These are phyloP conservation scores for Quercus mongolica DNA, from an alignment of 306 rosid species.

Conservation along the genomic window DNA sequence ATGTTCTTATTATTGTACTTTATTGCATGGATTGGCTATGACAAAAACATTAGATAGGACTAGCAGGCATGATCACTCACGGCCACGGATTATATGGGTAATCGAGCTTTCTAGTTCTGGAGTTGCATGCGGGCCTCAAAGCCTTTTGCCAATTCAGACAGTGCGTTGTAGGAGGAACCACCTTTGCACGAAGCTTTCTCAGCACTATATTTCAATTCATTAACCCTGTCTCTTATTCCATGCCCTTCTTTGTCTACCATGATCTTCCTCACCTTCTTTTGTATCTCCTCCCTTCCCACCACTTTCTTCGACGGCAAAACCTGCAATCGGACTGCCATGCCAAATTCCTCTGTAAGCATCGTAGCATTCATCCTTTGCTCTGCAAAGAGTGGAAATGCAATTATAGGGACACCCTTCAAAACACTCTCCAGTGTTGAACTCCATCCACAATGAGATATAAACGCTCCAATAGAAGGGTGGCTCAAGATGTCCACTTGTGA, in stretches of 20 bases:
- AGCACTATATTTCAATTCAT: conserved; percentile 12
- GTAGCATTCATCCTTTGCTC: conserved; percentile 58
- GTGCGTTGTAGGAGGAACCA: conserved; percentile 31
- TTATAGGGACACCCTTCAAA: conserved; percentile 39
- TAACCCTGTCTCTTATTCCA: conserved; percentile 16
- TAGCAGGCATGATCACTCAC: too few relatives aligned
- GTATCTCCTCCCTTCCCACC: conserved; percentile 41
- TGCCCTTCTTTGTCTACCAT: conserved; percentile 8
- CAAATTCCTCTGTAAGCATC: conserved; percentile 38
- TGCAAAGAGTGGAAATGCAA: conserved; percentile 55
- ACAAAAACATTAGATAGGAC: too few relatives aligned
- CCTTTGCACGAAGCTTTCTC: neutral
- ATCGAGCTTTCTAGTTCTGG: neutral
- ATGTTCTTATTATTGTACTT: too few relatives aligned
- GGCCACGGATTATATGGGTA: too few relatives aligned
- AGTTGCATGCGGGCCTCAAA: neutral
- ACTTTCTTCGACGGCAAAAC: conserved; percentile 26
- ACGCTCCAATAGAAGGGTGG: conserved; percentile 44
- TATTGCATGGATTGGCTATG: too few relatives aligned
- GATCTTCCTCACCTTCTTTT: conserved; percentile 25
- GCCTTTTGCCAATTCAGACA: neutral
- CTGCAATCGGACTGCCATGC: conserved; percentile 24
- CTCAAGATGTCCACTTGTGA: conserved; percentile 35
- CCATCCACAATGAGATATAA: conserved; percentile 55
- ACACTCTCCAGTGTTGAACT: conserved; percentile 47